A percentile compares a stretch with the other conserved stretches of the same genome.
Evolutionary conservation across 1,284 basidiomycete genomes (phyloP).

Genomic region (Tilletia caries): DNA sequence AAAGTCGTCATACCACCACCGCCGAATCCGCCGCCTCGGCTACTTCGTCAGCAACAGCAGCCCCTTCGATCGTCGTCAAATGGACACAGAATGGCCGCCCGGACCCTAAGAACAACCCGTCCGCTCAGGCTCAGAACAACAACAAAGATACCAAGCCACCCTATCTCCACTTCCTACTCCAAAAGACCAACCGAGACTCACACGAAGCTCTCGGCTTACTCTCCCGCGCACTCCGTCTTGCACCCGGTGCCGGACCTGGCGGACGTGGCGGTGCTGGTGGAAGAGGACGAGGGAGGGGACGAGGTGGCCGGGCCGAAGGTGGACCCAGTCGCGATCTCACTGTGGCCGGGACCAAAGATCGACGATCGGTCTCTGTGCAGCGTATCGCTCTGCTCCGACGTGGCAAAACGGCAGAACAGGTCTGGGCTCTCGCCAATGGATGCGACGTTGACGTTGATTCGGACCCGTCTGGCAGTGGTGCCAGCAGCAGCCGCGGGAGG

Average conservation of each 20-base stretch:
- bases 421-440: constrained; percentile 66
- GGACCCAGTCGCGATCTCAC: constrained; percentile 67
- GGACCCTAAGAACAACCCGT: background rate
- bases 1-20: constrained; percentile 22
- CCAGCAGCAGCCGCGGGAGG: constrained; percentile 58
- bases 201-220: constrained; percentile 83
- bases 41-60: too few species aligned
- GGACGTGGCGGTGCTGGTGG: constrained; percentile 9
- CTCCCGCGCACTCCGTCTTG: constrained; percentile 58
- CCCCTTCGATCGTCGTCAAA: constrained; percentile 13
- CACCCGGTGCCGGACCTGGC: constrained; percentile 21
- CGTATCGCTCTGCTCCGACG: constrained; percentile 79
- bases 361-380: constrained; percentile 92
- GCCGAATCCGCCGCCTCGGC: too few species aligned
- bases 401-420: constrained; percentile 73
- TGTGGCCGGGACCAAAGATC: constrained; percentile 96
- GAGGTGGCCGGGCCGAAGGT: constrained; percentile 23
- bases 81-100: constrained; percentile 3
- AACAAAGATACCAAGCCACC: constrained; percentile 61
- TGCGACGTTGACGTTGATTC: constrained; percentile 37
- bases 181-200: constrained; percentile 96
- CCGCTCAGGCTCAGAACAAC: background rate
- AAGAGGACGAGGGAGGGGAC: constrained; percentile 21
- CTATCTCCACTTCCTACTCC: constrained; percentile 93
- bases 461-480: constrained; percentile 55